Evolutionary conservation across 495 filamentous ascomycete species (phyloP), one percentile per base, ranked within the genome.

Genomic region (Diplogelasinospora grovesii): DNA sequence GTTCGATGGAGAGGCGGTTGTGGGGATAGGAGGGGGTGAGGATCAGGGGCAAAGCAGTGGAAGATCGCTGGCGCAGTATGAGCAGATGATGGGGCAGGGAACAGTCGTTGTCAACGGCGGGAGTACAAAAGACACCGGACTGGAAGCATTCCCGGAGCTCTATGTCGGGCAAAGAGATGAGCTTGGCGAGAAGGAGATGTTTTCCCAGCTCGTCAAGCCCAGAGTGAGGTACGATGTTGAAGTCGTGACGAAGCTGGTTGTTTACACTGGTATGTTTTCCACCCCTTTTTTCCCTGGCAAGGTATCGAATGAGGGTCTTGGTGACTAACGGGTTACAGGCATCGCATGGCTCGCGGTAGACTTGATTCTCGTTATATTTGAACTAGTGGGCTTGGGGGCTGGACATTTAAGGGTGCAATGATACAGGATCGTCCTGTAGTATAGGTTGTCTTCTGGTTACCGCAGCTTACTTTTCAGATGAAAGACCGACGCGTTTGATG

Each of bases 221-320:
- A 78, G 92, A 38, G 89, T 95, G 21, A 73, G 89, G 47, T 98
- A 98, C 56, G 92, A 98, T 65, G 90, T 96, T 7, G 92, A 98
- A 57, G 90, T 98, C 15, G 78, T 97, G 28, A 97, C 92, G 13
- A 97, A 95, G 65, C 67, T 98, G 37, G 83, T 98, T 53, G 88
- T 98, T 27, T 98, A 98, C 71, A 73, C 81, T 43, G 92, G 90
- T 94, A 39, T 10, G 45, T 49, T 22, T 26, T 14, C 4, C 16
- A 42, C 36, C 22, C 15, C 31, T n/a, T 13, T 24, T 24, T 38
- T n/a, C 15, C 22, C 46, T 20, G 5, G 20, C 9, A 2, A 1
- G 24, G 10, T 46, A 35, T 39, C 2, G 31, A 2, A 14, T 22
- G 16, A 41, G n/a, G 13, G n/a, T 32, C 1, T 3, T 11, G 11